Evolutionary conservation across 1,139 yeast genomes (phyloP), one percentile per base, ranked within the genome.

Genomic region (Meyerozyma guilliermondii): DNA sequence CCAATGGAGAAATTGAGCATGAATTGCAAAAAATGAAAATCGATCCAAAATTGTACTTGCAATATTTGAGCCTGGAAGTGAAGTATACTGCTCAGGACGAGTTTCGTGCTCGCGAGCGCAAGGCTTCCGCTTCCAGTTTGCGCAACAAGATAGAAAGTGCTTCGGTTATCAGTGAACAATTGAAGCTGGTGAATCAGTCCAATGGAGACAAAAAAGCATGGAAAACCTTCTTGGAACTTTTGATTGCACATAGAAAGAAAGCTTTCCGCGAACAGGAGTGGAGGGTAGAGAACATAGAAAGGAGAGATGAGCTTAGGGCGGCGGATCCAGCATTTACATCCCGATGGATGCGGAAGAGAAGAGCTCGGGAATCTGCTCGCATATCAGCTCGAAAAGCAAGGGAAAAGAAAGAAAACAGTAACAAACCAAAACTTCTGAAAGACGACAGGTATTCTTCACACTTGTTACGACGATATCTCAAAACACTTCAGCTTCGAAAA

Each of bases 391-490:
- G 13, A 13, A 20, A 20, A 20, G 22, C 22, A 5, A 20, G 22
- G 6, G 22, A 20, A 20, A 20, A 7, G 22, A 20, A 20, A 7
- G 22, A 20, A 20, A 20, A 20, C 22, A 6, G 22, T 20, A 20
- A 20, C 7, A 20, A 20, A 20, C 22, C 7, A 6, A 20, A 20
- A 4, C 22, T 20, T 20, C 22, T 20, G 22, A 20, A 20, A 5
- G 28, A 26, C 28, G 28, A 26, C 8, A 48, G 45, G 2, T 46
- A 51, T 39, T 52, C 62, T 2, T 35, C 45, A 5, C 52, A 50
- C 28, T 47, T 63, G 10, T 50, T 66, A 8, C 53, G 66, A 13
- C 53, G 63, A 13, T 64, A 60, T 49, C 43, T 72, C 20, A 65
- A 64, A 42, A 49, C 48, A 26, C 53, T 61, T 22, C 76, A 70